Evolutionary conservation across 2,329 filamentous ascomycete genomes (phyloP).

Genomic region (Hymenoscyphus fructigenus): DNA sequence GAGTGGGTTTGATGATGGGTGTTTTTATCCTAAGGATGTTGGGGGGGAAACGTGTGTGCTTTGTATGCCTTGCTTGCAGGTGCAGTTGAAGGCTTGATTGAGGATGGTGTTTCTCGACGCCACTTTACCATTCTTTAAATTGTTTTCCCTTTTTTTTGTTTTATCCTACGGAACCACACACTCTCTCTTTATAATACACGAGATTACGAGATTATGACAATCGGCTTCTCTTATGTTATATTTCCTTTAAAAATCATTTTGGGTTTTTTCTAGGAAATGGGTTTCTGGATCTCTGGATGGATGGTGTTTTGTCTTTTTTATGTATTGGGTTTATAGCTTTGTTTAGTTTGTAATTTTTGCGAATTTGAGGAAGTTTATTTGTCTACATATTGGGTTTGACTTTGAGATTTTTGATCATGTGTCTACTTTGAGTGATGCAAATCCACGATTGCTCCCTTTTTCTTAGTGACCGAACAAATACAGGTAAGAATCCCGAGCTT

Average conservation of each 20-base stretch:
- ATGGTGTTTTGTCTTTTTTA: not conserved
- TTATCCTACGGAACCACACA: not conserved
- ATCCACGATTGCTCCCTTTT: too few species aligned
- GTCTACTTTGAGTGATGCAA: too few species aligned
- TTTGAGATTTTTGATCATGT: too few species aligned
- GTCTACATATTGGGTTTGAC: too few species aligned
- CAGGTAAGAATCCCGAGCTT: too few species aligned
- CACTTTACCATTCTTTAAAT: not conserved
- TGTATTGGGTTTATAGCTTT: not conserved
- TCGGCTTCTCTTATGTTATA: not conserved
- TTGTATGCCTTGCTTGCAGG: constrained; percentile 60
- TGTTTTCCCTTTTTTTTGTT: not conserved
- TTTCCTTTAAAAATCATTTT: not conserved
- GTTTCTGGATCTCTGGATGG: not conserved
- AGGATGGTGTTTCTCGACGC: too few species aligned
- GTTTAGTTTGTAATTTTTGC: too few species aligned
- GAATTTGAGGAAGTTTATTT: not conserved
- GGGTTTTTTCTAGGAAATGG: not conserved
- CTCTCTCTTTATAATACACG: not conserved
- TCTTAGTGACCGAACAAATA: too few species aligned
- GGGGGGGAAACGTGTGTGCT: constrained; percentile 53
- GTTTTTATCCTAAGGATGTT: constrained; percentile 61
- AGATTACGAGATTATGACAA: not conserved
- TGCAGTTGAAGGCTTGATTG: constrained; percentile 53
- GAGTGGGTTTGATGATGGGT: constrained; percentile 62